phyloP scores from a whole-genome alignment of 305 asterid species.

The Vinca major region DNA sequence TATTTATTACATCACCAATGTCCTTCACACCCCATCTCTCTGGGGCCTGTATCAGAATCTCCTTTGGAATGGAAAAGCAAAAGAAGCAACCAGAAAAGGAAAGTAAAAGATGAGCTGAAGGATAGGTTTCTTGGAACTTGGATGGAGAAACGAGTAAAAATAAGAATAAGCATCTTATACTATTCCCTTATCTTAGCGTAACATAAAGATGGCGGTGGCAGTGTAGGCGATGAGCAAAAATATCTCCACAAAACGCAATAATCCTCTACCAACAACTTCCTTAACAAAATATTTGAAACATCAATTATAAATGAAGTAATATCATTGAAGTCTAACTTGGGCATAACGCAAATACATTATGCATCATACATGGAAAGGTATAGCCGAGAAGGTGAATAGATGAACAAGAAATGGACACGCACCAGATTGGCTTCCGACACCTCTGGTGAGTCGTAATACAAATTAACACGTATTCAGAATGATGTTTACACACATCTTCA shows the following conservation, averaged over 20 bases:
- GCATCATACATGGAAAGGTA: neutral
- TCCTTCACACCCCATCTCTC: neutral
- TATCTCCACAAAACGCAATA: neutral
- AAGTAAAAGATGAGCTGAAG: neutral
- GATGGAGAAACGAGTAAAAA: constrained; percentile 3
- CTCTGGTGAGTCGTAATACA: neutral
- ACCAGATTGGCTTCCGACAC: neutral
- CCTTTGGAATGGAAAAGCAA: constrained; percentile 1
- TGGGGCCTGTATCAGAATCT: constrained; percentile 2
- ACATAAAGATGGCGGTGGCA: neutral
- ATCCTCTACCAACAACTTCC: neutral
- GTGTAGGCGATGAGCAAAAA: neutral
- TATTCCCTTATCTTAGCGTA: constrained; percentile 1
- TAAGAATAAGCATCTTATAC: constrained; percentile 7
- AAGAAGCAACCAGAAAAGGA: neutral
- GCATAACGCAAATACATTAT: neutral
- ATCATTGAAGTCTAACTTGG: neutral
- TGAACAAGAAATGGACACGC: neutral
- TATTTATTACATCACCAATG: neutral
- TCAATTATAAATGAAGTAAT: neutral
- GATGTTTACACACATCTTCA: neutral
- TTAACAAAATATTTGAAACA: neutral
- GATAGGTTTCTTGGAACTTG: constrained; percentile 3
- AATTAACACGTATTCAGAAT: neutral
- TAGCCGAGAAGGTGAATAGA: neutral